phyloP scores from a whole-genome alignment of 148 eudicot species.

The Rhododendron vialii region DNA sequence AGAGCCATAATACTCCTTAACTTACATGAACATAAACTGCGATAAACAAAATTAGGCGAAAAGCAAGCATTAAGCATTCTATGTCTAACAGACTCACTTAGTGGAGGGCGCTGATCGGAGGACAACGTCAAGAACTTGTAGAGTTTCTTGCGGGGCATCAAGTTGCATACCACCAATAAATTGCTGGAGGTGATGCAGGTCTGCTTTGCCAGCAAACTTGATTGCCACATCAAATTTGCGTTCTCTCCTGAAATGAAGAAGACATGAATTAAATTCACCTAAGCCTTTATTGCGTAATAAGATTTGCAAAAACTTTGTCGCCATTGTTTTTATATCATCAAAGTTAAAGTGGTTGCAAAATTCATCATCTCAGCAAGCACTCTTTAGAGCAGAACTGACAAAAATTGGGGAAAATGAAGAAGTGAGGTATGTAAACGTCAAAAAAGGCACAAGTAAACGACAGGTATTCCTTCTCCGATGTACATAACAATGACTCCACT shows the following conservation, averaged over 20 bases:
- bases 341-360: background rate
- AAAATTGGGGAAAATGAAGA: background rate
- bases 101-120: conserved; percentile 40
- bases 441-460: background rate
- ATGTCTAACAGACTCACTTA: conserved; percentile 9
- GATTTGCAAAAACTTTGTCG: background rate
- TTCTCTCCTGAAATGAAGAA: conserved; percentile 33
- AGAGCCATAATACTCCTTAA: background rate
- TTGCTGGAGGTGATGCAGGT: conserved; percentile 41
- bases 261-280: background rate
- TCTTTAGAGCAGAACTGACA: background rate
- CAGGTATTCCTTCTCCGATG: background rate
- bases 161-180: conserved; percentile 33
- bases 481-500: background rate
- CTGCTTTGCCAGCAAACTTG: conserved; percentile 51
- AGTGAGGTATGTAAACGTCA: background rate
- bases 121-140: conserved; percentile 80
- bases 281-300: background rate
- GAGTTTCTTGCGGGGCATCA: conserved; percentile 62
- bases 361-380: background rate
- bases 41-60: background rate
- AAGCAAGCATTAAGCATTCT: background rate
- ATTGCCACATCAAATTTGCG: conserved; percentile 50
- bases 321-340: background rate
- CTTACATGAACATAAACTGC: background rate